Conservation (phyloP, 1,284 basidiomycete species). For the Ceratobasidium sp. region DNA sequence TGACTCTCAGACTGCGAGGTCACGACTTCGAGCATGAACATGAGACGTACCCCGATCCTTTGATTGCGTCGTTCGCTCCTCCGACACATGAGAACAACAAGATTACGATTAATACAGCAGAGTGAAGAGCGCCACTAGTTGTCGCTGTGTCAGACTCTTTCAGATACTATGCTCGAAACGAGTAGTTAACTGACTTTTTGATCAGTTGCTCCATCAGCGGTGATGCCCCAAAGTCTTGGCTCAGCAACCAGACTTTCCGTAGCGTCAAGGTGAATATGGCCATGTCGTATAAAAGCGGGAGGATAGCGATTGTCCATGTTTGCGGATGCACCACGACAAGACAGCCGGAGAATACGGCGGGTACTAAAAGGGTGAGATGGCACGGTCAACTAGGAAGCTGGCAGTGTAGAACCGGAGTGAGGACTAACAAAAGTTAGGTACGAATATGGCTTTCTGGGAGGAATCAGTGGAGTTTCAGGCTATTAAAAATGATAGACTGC, state of each 20-base stretch:
- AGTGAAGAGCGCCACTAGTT: conserved; percentile 21
- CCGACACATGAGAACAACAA: conserved; percentile 4
- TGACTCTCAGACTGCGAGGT: not conserved
- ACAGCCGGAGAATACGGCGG: conserved; percentile 16
- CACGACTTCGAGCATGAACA: not conserved
- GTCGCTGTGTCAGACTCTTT: too few species aligned
- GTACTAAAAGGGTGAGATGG: not conserved
- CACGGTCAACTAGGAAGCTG: too few species aligned
- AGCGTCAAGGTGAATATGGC: conserved; percentile 11
- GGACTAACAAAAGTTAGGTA: conserved; percentile 14
- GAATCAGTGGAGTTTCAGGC: not conserved
- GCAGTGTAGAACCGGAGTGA: too few species aligned
- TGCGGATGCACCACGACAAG: not conserved
- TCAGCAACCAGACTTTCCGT: not conserved
- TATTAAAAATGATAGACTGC: not conserved
- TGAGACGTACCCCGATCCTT: conserved; percentile 23
- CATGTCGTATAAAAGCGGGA: conserved; percentile 15
- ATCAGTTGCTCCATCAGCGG: conserved; percentile 1
- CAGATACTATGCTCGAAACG: too few species aligned
- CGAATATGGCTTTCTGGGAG: not conserved
- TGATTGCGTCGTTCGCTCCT: not conserved
- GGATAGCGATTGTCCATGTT: not conserved
- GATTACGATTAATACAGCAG: not conserved
- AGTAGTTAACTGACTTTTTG: not conserved
- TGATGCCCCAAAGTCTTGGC: conserved; percentile 14